Evolutionary conservation across 768 basidiomycete genomes (phyloP), one percentile per base, ranked within the genome.

Genomic region (Termitomyces sp.): DNA sequence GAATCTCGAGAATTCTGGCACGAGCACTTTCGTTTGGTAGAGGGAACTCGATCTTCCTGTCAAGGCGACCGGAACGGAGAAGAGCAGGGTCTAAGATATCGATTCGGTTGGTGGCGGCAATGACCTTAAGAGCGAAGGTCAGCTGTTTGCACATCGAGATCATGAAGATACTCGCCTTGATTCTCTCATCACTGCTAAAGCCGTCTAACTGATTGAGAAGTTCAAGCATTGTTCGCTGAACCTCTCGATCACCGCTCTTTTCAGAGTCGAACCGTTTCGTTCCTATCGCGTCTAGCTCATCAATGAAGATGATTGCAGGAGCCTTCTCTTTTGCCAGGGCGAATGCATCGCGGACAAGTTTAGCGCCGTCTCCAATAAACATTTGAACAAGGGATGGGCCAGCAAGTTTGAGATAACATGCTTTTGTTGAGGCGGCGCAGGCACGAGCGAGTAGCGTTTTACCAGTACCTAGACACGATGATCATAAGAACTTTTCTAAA

Each of bases 221-320:
- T 73, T 99, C 97, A 70, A 99, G 80, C 97, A 99, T 99, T n/a
- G 97, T 99, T 63, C 97, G 80, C 75, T 99, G 97, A n/a, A 99
- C 97, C 73, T 99, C 97, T 72, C 97, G 86, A 75, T 99, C 97
- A 63, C 97, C 97, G 69, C 93, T 93, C 84, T 98, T 99, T 76
- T 98, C 96, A 18, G 92, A 95, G 70, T 99, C 97, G 71, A 98
- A 98, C 8, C 97, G 91, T 74, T 98, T 98, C 12, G 96, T 98
- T 45, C 96, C 96, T 67, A 98, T 96, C n/a, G 96, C 96, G 73
- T 98, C 96, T 71, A 98, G 75, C 71, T 98, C 96, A 69, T 98
- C 96, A 65, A 98, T 98, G 77, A 98, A 98, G 74, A 98, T 98
- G 74, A 98, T 98, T n/a, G 95, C 91, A 7, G 96, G 96, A 1